Conservation (phyloP, 306 rosid species). For the Rosa chinensis region DNA sequence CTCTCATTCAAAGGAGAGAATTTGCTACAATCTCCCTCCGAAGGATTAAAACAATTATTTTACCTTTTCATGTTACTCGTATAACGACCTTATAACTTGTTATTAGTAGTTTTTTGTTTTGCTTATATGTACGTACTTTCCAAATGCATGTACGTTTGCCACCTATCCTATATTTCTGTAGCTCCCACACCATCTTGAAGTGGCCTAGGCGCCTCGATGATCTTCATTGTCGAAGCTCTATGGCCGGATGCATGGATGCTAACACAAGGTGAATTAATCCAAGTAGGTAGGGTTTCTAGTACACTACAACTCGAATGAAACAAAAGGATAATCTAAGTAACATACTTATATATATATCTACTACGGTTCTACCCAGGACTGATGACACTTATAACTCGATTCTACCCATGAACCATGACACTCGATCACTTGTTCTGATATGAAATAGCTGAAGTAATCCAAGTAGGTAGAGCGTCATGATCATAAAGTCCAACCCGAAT, state of each 20-base stretch:
- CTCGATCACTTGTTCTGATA: not conserved
- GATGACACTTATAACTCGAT: slow-evolving; percentile 8
- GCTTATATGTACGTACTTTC: no score
- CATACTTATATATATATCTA: not conserved
- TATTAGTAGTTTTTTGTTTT: no score
- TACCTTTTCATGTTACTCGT: not conserved
- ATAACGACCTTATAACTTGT: not conserved
- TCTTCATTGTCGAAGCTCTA: not conserved
- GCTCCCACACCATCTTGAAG: no score
- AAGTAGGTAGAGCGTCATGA: not conserved
- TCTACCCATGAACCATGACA: not conserved
- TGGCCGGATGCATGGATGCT: not conserved
- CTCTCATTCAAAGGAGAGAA: not conserved
- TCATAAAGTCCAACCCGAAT: not conserved
- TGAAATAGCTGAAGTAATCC: slow-evolving; percentile 2
- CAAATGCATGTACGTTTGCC: no score
- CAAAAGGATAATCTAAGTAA: slow-evolving; percentile 7
- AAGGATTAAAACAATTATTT: no score
- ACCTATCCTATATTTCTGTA: no score
- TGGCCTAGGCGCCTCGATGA: not conserved
- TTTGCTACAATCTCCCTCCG: not conserved
- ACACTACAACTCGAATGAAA: not conserved
- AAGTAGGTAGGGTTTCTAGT: not conserved
- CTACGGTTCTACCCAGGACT: not conserved
- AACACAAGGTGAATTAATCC: not conserved